Evolutionary conservation across 2,329 filamentous ascomycete species (phyloP).

Genomic region (Whalleya microplaca): DNA sequence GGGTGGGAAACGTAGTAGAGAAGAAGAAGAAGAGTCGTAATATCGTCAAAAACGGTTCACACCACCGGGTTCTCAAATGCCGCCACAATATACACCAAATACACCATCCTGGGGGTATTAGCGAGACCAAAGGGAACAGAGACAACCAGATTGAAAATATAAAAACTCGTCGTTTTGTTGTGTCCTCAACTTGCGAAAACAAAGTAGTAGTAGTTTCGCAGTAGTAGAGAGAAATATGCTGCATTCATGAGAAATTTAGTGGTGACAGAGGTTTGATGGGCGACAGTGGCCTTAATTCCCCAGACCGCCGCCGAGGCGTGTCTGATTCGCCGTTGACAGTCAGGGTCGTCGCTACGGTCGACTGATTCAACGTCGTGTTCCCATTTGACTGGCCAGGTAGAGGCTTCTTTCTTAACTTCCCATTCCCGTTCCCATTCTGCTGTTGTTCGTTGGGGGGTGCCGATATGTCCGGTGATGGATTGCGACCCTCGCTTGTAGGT

Average conservation of each 20-base stretch:
- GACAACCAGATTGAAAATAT: conserved; percentile 16
- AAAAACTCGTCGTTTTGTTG: conserved; percentile 6
- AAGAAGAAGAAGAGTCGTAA: too few species aligned
- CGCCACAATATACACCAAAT: conserved; percentile 18
- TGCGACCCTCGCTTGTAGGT: conserved; percentile 40
- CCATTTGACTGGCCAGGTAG: conserved; percentile 47
- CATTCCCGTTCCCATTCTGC: too few species aligned
- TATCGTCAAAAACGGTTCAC: conserved; percentile 24
- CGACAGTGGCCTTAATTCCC: conserved; percentile 60
- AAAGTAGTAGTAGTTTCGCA: too few species aligned
- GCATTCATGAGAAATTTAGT: conserved; percentile 54
- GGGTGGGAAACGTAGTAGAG: conserved; percentile 19
- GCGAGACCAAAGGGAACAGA: conserved; percentile 23
- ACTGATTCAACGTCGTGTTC: conserved; percentile 47
- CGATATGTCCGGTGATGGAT: conserved; percentile 66
- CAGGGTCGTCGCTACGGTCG: conserved; percentile 50
- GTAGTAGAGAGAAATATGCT: conserved; percentile 18
- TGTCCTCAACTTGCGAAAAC: conserved; percentile 14
- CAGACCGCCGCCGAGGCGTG: conserved; percentile 41
- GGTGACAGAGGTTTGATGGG: conserved; percentile 70
- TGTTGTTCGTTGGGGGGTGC: conserved; percentile 33
- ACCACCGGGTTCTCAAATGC: conserved; percentile 22
- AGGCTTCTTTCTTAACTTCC: conserved; percentile 50
- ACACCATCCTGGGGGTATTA: conserved; percentile 24
- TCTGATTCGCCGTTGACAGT: conserved; percentile 50